Evolutionary conservation across 2,329 filamentous ascomycete genomes (phyloP).

Genomic region (Plectosphaerella cucumerina): DNA sequence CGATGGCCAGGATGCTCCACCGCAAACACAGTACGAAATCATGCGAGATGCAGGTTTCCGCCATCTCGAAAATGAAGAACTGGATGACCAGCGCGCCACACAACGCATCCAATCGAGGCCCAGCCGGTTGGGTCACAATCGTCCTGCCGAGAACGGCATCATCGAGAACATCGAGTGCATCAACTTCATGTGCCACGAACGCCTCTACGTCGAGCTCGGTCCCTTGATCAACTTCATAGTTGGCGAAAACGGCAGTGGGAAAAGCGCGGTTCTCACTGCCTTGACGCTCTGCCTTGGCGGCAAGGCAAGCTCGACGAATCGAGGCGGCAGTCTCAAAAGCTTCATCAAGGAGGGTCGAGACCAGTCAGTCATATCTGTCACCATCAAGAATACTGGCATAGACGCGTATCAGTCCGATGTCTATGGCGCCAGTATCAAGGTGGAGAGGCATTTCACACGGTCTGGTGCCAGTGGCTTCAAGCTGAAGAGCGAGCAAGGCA

Average conservation of each 20-base stretch:
- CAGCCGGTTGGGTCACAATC: slow-evolving; percentile 58
- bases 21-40: slow-evolving; percentile 58
- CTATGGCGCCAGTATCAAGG: slow-evolving; percentile 79
- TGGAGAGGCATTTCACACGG: slow-evolving; percentile 85
- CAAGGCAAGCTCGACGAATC: slow-evolving; percentile 89
- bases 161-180: slow-evolving; percentile 81
- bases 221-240: slow-evolving; percentile 98
- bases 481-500: slow-evolving; percentile 69
- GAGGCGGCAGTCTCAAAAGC: slow-evolving; percentile 81
- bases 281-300: slow-evolving; percentile 92
- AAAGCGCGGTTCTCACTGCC: slow-evolving; percentile 91
- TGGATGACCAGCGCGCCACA: slow-evolving; percentile 61
- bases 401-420: slow-evolving; percentile 78
- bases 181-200: slow-evolving; percentile 95
- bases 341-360: slow-evolving; percentile 89
- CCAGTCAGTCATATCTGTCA: slow-evolving; percentile 70
- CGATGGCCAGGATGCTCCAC: slow-evolving; percentile 27
- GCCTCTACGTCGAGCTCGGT: slow-evolving; percentile 78
- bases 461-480: slow-evolving; percentile 78
- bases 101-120: slow-evolving; percentile 54
- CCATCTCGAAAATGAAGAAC: slow-evolving; percentile 51
- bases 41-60: slow-evolving; percentile 56
- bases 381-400: slow-evolving; percentile 84
- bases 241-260: slow-evolving; percentile 95
- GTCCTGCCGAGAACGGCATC: slow-evolving; percentile 77